These are phyloP conservation scores for Arctium lappa DNA, from an alignment of 129 eudicot genomes.

Conservation along the genomic window DNA sequence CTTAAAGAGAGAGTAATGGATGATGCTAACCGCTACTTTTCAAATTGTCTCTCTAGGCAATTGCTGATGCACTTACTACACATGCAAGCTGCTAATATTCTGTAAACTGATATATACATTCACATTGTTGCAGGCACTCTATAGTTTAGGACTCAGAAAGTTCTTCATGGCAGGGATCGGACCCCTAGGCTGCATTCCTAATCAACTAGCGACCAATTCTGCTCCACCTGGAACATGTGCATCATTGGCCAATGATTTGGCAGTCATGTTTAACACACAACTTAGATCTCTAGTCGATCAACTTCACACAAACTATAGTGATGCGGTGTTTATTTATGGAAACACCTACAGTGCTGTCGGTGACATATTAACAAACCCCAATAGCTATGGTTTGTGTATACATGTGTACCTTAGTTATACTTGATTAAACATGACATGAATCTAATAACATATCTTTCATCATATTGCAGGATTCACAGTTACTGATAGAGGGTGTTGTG, in stretches of 20 bases:
- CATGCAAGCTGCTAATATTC: not conserved
- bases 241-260: constrained; percentile 37
- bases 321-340: constrained; percentile 55
- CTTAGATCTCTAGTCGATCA: constrained; percentile 48
- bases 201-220: constrained; percentile 44
- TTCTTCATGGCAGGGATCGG: constrained; percentile 68
- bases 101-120: constrained; percentile 4
- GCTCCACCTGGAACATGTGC: constrained; percentile 56
- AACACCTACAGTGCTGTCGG: constrained; percentile 50
- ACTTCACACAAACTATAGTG: constrained; percentile 45
- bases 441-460: not conserved
- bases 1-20: too few relatives aligned
- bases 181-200: constrained; percentile 80
- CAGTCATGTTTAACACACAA: constrained; percentile 44
- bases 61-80: not conserved
- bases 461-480: constrained; percentile 54
- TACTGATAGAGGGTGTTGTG: constrained; percentile 66
- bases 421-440: not conserved
- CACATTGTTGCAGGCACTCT: constrained; percentile 46
- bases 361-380: constrained; percentile 46
- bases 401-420: not conserved
- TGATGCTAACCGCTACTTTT: too few relatives aligned
- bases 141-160: constrained; percentile 56
- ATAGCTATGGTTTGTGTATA: constrained; percentile 43
- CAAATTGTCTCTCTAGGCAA: too few relatives aligned